Evolutionary conservation across 2,329 filamentous ascomycete species (phyloP).

Genomic region (Colletotrichum spaethianum): DNA sequence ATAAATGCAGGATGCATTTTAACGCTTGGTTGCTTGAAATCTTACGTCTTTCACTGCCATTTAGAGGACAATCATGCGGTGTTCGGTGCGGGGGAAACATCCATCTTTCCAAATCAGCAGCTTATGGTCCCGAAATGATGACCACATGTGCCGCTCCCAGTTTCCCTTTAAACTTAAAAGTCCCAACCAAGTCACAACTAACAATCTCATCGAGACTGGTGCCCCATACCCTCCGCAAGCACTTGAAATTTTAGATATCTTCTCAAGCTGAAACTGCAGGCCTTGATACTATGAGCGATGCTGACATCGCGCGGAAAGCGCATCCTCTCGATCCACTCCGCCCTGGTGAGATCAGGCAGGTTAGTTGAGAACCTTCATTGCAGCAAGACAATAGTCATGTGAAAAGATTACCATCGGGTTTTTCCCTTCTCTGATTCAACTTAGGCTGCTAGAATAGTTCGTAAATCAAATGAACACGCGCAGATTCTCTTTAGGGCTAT

Average conservation of each 20-base stretch:
- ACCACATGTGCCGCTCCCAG: slow-evolving; percentile 21
- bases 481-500: slow-evolving; percentile 59
- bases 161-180: slow-evolving; percentile 5
- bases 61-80: slow-evolving; percentile 29
- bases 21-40: too few species aligned
- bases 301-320: neutral
- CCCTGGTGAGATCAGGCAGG: slow-evolving; percentile 34
- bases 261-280: neutral
- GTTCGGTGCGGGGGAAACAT: slow-evolving; percentile 18
- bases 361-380: neutral
- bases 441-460: slow-evolving; percentile 26
- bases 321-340: slow-evolving; percentile 40
- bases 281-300: neutral
- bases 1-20: too few species aligned
- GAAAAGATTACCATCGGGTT: too few species aligned
- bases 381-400: too few species aligned
- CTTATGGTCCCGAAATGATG: slow-evolving; percentile 1
- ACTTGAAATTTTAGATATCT: neutral
- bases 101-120: slow-evolving; percentile 14
- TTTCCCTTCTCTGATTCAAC: neutral
- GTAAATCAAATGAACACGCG: slow-evolving; percentile 24
- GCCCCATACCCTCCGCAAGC: neutral
- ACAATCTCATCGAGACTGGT: neutral
- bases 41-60: too few species aligned
- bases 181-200: neutral